Evolutionary conservation across 352 stramenopile species (phyloP), one percentile per base, ranked within the genome.

Genomic region (Aphanomyces astaci): DNA sequence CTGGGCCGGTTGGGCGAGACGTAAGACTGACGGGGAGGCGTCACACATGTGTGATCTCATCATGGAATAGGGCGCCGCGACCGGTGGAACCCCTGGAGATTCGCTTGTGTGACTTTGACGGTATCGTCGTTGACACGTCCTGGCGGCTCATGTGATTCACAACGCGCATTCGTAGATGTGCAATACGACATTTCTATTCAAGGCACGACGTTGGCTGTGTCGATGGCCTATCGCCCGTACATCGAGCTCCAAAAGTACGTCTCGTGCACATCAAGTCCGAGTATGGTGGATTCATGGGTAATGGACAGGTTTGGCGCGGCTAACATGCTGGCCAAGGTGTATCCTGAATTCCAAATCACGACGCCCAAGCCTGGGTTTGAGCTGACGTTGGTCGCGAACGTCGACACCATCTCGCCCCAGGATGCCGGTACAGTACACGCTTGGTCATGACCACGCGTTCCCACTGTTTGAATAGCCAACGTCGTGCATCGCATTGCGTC

Each of bases 151-250:
- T 46, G 22, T 10, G 13, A 33, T 7, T 3, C 36, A 27, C 48
- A n/a, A 17, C 43, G 27, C 11, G 32, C 56, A 36, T 39, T 10
- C 15, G 63, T 56, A 90, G 86, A 94, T 76, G 82, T 89, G 51
- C 84, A 94, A 73, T 91, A 92, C 71, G 81, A 90, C 63, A 70
- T 92, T 64, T 92, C 83, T 28, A 92, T 94, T 60, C 78, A 63
- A 31, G 75, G 84, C 66, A 86, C 81, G 68, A 70, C 75, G 66
- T 70, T 94, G 48, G 81, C 82, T 25, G 71, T 94, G 63, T 91
- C 83, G 25, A 81, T 94, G 71, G 79, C 80, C 51, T 94, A 94
- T 66, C 78, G 83, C 49, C 84, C 84, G 13, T 90, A 84, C 75
- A 88, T 90, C 75, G 66, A 74, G 39, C 63, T 92, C 36, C 79